These are phyloP conservation scores for Tuber aestivum DNA, from an alignment of 495 filamentous ascomycete genomes.

Conservation along the genomic window DNA sequence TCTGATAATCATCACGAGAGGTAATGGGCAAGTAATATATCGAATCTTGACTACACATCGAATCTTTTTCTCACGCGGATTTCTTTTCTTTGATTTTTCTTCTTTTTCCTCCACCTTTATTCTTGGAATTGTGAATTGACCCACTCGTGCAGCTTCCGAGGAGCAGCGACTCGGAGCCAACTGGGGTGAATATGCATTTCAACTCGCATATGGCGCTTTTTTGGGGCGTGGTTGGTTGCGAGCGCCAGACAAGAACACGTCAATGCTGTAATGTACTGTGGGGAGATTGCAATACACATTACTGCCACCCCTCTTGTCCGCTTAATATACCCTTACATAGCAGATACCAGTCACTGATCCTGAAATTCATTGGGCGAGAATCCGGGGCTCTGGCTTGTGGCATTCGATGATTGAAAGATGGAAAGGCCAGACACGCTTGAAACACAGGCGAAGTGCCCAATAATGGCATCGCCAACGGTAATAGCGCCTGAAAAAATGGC, in stretches of 20 bases:
- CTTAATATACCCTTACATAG: background rate
- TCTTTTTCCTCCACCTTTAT: background rate
- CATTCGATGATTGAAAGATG: slow-evolving; percentile 5
- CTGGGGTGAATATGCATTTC: background rate
- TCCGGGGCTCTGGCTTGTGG: background rate
- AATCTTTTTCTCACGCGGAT: background rate
- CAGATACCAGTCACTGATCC: slow-evolving; percentile 1
- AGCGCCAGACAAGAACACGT: background rate
- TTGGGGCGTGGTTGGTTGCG: background rate
- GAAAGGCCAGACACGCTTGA: slow-evolving; percentile 1
- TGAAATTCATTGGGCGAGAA: background rate
- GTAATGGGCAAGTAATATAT: background rate
- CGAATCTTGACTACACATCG: background rate
- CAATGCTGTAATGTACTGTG: slow-evolving; percentile 1
- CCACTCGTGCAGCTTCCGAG: background rate
- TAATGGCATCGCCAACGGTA: background rate
- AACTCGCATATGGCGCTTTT: background rate
- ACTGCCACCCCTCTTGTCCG: background rate
- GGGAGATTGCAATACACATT: background rate
- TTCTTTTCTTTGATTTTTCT: background rate
- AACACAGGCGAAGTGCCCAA: background rate
- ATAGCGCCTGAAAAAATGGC: background rate
- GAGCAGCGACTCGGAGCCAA: background rate
- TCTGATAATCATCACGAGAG: background rate
- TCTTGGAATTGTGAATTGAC: slow-evolving; percentile 2